Conservation (phyloP, 352 stramenopile species). For the Phytophthora uliginosa region DNA sequence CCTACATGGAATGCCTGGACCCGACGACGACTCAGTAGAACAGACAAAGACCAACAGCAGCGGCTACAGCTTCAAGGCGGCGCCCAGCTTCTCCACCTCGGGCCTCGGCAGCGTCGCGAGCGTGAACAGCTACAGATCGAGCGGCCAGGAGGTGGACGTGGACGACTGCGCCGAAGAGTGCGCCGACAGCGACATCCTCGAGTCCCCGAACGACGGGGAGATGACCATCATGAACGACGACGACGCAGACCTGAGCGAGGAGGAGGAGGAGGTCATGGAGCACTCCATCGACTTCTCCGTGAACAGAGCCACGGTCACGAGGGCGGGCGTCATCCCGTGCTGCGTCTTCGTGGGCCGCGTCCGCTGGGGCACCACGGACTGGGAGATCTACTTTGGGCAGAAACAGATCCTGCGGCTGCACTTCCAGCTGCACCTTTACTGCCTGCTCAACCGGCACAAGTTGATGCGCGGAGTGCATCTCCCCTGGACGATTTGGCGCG, state of each 20-base stretch:
- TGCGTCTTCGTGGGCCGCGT: conserved; percentile 88
- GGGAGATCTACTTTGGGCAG: conserved; percentile 90
- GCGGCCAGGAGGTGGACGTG: conserved; percentile 16
- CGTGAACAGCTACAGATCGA: conserved; percentile 35
- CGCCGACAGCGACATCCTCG: conserved; percentile 56
- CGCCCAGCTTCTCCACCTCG: conserved; percentile 28
- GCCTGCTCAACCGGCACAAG: conserved; percentile 59
- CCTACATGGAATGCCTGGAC: conserved; percentile 64
- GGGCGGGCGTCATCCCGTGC: conserved; percentile 76
- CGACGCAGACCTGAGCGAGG: conserved; percentile 53
- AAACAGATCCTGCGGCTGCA: conserved; percentile 88
- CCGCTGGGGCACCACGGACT: conserved; percentile 79
- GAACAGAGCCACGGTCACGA: conserved; percentile 75
- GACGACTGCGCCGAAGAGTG: conserved; percentile 52
- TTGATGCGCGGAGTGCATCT: conserved; percentile 57
- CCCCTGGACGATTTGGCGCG: conserved; percentile 84
- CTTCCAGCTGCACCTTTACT: conserved; percentile 63
- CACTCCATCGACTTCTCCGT: conserved; percentile 83
- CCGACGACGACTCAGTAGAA: conserved; percentile 41
- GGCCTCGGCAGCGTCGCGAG: conserved; percentile 31
- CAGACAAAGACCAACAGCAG: conserved; percentile 29
- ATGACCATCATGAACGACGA: conserved; percentile 83
- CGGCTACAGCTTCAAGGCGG: conserved; percentile 15
- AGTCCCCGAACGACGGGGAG: conserved; percentile 57
- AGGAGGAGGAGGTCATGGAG: conserved; percentile 75